Evolutionary conservation across 1,284 basidiomycete species (phyloP).

Genomic region (Pseudozyma thailandica): DNA sequence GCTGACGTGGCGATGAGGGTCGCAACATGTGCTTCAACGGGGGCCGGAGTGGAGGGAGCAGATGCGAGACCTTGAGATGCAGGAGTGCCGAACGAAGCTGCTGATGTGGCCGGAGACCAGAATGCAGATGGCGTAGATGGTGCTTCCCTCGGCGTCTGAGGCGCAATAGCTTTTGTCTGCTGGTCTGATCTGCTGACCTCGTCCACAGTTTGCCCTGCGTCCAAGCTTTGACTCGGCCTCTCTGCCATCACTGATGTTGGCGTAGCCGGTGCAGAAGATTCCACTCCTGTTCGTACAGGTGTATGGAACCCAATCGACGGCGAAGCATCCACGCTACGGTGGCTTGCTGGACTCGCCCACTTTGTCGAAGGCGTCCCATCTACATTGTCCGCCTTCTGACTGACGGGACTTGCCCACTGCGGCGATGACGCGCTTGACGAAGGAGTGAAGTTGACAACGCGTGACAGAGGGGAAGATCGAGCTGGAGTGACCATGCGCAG

Average conservation of each 20-base stretch:
- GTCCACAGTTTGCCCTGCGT: too few species aligned
- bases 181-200: background rate
- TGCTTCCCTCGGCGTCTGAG: conserved; percentile 8
- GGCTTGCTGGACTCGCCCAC: conserved; percentile 24
- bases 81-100: conserved; percentile 18
- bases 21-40: background rate
- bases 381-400: background rate
- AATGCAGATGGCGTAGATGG: conserved; percentile 8
- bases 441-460: conserved; percentile 30
- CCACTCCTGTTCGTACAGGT: background rate
- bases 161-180: background rate
- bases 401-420: conserved; percentile 27
- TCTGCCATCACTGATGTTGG: background rate
- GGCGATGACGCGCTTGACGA: conserved; percentile 9
- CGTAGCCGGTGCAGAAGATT: background rate
- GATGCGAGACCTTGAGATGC: conserved; percentile 10
- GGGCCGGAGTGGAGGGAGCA: background rate
- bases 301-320: background rate
- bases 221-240: too few species aligned
- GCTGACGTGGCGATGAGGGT: background rate
- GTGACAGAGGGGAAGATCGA: conserved; percentile 30
- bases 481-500: conserved; percentile 28
- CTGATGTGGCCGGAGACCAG: conserved; percentile 29
- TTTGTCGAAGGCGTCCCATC: background rate
- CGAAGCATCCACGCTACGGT: background rate